Percentiles rank a stretch among this genome's conserved stretches.
These are phyloP conservation scores for Aspergillus ellipticus DNA, from an alignment of 495 filamentous ascomycete genomes.

Conservation along the genomic window DNA sequence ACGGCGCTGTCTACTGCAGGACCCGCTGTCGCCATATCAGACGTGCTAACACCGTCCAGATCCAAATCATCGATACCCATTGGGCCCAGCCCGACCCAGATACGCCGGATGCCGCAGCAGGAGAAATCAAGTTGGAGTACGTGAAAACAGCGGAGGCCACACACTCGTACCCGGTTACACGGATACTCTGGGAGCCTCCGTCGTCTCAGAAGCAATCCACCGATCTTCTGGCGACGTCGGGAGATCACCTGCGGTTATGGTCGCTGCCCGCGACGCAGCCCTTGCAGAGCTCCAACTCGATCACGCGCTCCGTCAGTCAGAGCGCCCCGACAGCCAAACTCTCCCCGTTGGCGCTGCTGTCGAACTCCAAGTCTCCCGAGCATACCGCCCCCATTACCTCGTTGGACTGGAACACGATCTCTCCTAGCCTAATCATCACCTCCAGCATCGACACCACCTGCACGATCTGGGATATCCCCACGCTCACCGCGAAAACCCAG, in stretches of 20 bases:
- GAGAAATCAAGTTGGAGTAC: conserved; percentile 80
- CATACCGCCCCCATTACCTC: conserved; percentile 96
- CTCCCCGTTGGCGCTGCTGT: conserved; percentile 87
- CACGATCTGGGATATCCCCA: conserved; percentile 99
- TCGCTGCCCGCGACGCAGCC: conserved; percentile 65
- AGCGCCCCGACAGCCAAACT: conserved; percentile 75
- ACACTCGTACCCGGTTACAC: conserved; percentile 95
- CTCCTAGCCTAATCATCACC: conserved; percentile 94
- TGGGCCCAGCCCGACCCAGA: conserved; percentile 67
- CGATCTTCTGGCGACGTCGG: conserved; percentile 92
- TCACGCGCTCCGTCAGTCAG: conserved; percentile 62
- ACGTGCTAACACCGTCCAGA: conserved; percentile 50
- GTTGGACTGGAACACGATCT: conserved; percentile 96
- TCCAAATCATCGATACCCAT: conserved; percentile 94
- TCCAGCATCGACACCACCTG: conserved; percentile 99
- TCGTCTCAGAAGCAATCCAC: conserved; percentile 96
- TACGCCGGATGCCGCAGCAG: conserved; percentile 57
- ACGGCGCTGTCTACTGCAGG: conserved; percentile 25
- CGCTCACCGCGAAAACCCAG: conserved; percentile 95
- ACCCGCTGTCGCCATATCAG: background rate
- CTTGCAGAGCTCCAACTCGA: conserved; percentile 59
- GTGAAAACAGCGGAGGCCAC: conserved; percentile 95
- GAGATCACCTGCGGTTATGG: conserved; percentile 94
- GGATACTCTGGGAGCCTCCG: conserved; percentile 94
- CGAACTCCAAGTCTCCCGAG: conserved; percentile 96